Base-by-base conservation (phyloP, 2,329 filamentous ascomycete genomes). In the Penicillium concentricum region DNA sequence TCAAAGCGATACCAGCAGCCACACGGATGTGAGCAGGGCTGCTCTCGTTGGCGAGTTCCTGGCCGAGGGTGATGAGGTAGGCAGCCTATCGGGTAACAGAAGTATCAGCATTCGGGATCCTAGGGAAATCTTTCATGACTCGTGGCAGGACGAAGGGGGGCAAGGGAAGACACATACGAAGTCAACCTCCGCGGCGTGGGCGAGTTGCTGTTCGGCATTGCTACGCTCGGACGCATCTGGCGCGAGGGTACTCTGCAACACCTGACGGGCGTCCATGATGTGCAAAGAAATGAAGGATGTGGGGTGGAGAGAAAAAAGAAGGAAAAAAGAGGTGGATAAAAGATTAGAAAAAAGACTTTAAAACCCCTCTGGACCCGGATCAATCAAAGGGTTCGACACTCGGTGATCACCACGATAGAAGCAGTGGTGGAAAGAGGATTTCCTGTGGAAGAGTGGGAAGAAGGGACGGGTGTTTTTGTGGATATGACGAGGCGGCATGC, bases 181-280 rank as follows among this genome's bases (percentile, higher is more conserved):
- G 81, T 99, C 93, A 74, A 87, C 88, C 78, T 96, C 91, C 65
- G 93, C 90, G 71, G 94, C 94, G 78, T 94, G 90, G 69, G 83
- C 86, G 69, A 99, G 90, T 81, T 97, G 92, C 78, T 94, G 88
- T 81, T 99, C 94, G 68, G 94, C 93, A 78, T 87, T 88, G 76
- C 90, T 88, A 83, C 94, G 92, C 77, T 90, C 87, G 74, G 87
- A 84, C 77, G 91, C 89, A 85, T 99, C 94, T 74, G 92, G 84
- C 74, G 92, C 95, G 80, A 97, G 87, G 78, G 94, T 97, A 82
- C 92, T 93, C 80, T 91, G 87, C 83, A 99, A 89, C 82, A 99
- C 93, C 81, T 92, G 89, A 83, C 93, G 96, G 82, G 97, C 95
- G 82, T 97, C 91, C 89, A 95, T 92, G 82, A 85, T 91, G 69